A percentile compares a stretch with the other conserved stretches of the same genome.
phyloP scores from a whole-genome alignment of 108 stramenopile species.

The Fragilaria radians region DNA sequence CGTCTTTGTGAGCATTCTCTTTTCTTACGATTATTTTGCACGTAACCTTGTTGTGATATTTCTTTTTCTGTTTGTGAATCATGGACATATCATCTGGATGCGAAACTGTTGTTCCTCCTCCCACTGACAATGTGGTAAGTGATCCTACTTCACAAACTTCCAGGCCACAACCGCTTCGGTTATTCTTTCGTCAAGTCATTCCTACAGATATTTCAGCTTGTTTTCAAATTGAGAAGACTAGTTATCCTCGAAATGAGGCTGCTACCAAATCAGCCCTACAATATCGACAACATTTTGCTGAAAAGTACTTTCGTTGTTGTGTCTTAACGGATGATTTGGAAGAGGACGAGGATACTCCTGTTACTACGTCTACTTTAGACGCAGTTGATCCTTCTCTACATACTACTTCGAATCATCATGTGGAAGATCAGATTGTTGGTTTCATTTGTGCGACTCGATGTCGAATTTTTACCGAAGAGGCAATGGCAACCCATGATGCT shows the following conservation, averaged over 20 bases:
- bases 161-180: too few relatives aligned
- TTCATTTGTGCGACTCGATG: slow-evolving; percentile 83
- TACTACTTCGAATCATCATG: slow-evolving; percentile 45
- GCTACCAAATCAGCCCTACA: slow-evolving; percentile 72
- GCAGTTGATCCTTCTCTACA: slow-evolving; percentile 8
- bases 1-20: too few relatives aligned
- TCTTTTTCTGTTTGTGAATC: too few relatives aligned
- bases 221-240: slow-evolving; percentile 46
- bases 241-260: slow-evolving; percentile 76
- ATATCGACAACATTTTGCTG: slow-evolving; percentile 86
- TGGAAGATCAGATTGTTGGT: slow-evolving; percentile 55
- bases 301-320: slow-evolving; percentile 76
- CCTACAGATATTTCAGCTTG: slow-evolving; percentile 71
- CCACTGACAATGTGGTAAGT: too few relatives aligned
- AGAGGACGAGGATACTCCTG: background rate
- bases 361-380: background rate
- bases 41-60: too few relatives aligned
- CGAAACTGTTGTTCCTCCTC: too few relatives aligned
- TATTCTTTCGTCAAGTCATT: slow-evolving; percentile 28
- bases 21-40: too few relatives aligned
- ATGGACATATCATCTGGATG: too few relatives aligned
- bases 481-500: slow-evolving; percentile 70
- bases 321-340: slow-evolving; percentile 9
- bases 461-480: slow-evolving; percentile 42
- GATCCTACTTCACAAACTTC: too few relatives aligned